A percentile compares a stretch with the other conserved stretches of the same genome.
These are phyloP conservation scores for Plectosphaerella cucumerina DNA, from an alignment of 2,329 filamentous ascomycete species.

Conservation along the genomic window DNA sequence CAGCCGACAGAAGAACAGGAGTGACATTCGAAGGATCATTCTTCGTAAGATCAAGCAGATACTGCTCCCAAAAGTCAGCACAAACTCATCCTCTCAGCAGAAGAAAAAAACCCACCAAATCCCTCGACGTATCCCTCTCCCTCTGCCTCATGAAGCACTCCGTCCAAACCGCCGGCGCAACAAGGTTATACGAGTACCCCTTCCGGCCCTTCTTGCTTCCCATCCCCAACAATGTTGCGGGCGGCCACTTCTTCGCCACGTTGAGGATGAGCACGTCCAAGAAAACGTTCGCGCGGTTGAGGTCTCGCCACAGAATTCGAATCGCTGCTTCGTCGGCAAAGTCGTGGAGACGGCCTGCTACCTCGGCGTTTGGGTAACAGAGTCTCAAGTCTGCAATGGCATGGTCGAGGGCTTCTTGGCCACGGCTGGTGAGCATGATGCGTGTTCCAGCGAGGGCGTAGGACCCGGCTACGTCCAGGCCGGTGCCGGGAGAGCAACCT, in stretches of 20 bases:
- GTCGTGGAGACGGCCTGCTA: background rate
- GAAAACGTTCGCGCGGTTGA: constrained; percentile 9
- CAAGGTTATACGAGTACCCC: constrained; percentile 10
- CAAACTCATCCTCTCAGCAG: background rate
- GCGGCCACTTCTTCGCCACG: constrained; percentile 9
- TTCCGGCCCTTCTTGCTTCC: constrained; percentile 8
- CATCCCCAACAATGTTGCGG: constrained; percentile 5
- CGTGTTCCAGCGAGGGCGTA: constrained; percentile 38
- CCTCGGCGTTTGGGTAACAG: background rate
- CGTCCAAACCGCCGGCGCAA: background rate
- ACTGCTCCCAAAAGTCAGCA: no score
- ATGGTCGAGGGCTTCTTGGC: constrained; percentile 21
- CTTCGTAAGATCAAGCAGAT: no score
- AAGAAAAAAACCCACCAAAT: background rate
- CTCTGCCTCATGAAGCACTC: background rate
- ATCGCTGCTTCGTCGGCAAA: background rate
- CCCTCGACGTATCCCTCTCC: background rate
- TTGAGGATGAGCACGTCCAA: constrained; percentile 23
- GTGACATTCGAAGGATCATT: no score
- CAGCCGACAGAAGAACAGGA: no score
- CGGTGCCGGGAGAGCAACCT: constrained; percentile 63
- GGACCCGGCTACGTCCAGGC: constrained; percentile 57
- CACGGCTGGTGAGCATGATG: constrained; percentile 35
- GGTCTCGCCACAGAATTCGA: constrained; percentile 6
- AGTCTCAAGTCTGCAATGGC: constrained; percentile 18